Evolutionary conservation across 208 protist genomes (phyloP), one percentile per base, ranked within the genome.

Genomic region (Strigomonas oncopelti): DNA sequence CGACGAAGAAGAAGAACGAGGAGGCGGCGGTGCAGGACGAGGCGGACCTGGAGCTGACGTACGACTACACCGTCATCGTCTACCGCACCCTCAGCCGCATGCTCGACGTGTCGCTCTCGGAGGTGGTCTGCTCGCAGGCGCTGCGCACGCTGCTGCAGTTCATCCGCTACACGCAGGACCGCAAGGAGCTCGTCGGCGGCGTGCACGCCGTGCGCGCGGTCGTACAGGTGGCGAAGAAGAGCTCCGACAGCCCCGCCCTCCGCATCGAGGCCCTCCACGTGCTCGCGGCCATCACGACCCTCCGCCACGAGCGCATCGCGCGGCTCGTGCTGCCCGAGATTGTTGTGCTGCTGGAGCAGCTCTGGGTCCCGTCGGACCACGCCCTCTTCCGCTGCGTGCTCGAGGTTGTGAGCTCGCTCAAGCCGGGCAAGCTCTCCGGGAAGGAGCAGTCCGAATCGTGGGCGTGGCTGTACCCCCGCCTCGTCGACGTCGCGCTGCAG

Each of bases 391-490:
- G 88, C 42, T 88, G 74, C 25, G 83, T 94, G 13, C 74, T 96
- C 25, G 87, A 94, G 64, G 84, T 94, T 56, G 91, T 96, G 32
- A 88, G 84, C 53, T 87, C 91, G 54, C 74, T 96, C 46, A 93
- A 92, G 78, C 91, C 91, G 14, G 91, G 91, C 27, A 94, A 91
- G 77, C 76, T 96, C 14, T 93, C 91, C 14, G 85, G 72, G 29
- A 94, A 96, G 69, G 91, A 96, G 78, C 91, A 96, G 67, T 85
- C 80, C 5, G 88, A 96, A 67, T 83, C 83, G 29, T 96, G 91
- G 91, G 87, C 88, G 65, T 96, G 91, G 88, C 72, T 96, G 38
- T 96, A 96, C 67, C 91, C 91, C 25, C 78, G 91, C 11, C 87
- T 96, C 48, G 84, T 93, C 32, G 91, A 96, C 73, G 91, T 92